phyloP scores from a whole-genome alignment of 2,329 filamentous ascomycete genomes.

The Arthroderma uncinatum region DNA sequence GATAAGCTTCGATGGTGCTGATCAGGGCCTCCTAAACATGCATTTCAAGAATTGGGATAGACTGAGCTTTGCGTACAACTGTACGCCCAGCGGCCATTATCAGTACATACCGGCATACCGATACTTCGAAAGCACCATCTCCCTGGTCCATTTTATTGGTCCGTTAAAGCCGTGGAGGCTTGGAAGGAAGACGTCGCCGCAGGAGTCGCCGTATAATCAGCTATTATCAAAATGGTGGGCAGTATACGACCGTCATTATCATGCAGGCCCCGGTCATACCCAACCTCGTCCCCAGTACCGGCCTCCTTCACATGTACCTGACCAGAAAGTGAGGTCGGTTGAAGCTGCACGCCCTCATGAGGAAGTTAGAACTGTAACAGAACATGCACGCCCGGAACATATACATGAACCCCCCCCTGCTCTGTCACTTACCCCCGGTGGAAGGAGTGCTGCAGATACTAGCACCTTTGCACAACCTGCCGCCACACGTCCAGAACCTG shows the following conservation, averaged over 20 bases:
- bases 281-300: neutral
- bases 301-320: neutral
- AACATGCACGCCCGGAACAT: neutral
- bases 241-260: constrained; percentile 80
- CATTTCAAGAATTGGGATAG: constrained; percentile 81
- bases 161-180: constrained; percentile 77
- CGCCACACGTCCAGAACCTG: neutral
- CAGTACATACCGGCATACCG: constrained; percentile 93
- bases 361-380: neutral
- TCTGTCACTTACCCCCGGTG: neutral
- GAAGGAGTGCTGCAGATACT: neutral
- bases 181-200: constrained; percentile 31
- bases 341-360: neutral
- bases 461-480: neutral
- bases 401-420: neutral
- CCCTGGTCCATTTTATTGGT: constrained; percentile 89
- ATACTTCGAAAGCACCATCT: constrained; percentile 84
- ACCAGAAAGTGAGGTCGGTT: neutral
- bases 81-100: constrained; percentile 91
- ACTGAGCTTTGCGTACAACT: constrained; percentile 91
- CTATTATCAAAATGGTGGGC: constrained; percentile 87
- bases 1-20: constrained; percentile 91
- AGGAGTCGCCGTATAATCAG: constrained; percentile 55
- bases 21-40: constrained; percentile 91
- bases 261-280: constrained; percentile 21